A percentile compares a stretch with the other conserved stretches of the same genome.
phyloP scores from a whole-genome alignment of 257 asterid genomes.

The Mentha longifolia region DNA sequence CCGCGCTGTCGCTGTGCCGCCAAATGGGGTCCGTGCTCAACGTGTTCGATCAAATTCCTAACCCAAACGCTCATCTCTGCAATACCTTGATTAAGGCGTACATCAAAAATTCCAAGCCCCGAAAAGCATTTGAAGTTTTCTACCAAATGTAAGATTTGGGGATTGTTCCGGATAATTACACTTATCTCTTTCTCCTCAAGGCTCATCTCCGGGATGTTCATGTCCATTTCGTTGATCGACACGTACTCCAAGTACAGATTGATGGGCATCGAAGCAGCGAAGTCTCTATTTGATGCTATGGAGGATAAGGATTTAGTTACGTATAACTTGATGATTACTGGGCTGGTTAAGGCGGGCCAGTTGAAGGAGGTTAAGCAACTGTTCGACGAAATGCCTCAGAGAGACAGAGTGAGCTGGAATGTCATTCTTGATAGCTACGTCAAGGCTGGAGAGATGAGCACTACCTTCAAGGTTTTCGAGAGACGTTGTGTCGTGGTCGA shows the following conservation, averaged over 20 bases:
- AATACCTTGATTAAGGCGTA: slow-evolving; percentile 63
- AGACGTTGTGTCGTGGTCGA: slow-evolving; percentile 89
- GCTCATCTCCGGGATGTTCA: slow-evolving; percentile 53
- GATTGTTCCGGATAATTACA: slow-evolving; percentile 60
- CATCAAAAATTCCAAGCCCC: slow-evolving; percentile 48
- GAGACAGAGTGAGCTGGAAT: slow-evolving; percentile 65
- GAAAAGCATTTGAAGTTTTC: slow-evolving; percentile 55
- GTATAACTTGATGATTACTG: slow-evolving; percentile 69
- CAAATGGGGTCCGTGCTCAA: no score
- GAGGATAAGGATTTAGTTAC: slow-evolving; percentile 64
- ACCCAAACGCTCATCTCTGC: slow-evolving; percentile 52
- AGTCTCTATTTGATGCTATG: slow-evolving; percentile 54
- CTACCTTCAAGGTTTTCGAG: slow-evolving; percentile 58
- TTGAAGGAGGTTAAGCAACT: slow-evolving; percentile 48
- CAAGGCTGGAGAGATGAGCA: no score
- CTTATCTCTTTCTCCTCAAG: slow-evolving; percentile 68
- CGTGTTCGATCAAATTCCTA: no score
- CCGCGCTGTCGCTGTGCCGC: slow-evolving; percentile 66
- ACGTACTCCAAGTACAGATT: slow-evolving; percentile 68
- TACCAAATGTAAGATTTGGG: slow-evolving; percentile 54
- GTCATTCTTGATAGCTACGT: slow-evolving; percentile 57
- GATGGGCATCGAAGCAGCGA: slow-evolving; percentile 52
- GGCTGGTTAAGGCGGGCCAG: slow-evolving; percentile 48
- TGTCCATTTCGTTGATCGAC: slow-evolving; percentile 71
- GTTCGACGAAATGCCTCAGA: slow-evolving; percentile 66